Evolutionary conservation across 148 eudicot genomes (phyloP), one percentile per base, ranked within the genome.

Genomic region (Spergularia marina): DNA sequence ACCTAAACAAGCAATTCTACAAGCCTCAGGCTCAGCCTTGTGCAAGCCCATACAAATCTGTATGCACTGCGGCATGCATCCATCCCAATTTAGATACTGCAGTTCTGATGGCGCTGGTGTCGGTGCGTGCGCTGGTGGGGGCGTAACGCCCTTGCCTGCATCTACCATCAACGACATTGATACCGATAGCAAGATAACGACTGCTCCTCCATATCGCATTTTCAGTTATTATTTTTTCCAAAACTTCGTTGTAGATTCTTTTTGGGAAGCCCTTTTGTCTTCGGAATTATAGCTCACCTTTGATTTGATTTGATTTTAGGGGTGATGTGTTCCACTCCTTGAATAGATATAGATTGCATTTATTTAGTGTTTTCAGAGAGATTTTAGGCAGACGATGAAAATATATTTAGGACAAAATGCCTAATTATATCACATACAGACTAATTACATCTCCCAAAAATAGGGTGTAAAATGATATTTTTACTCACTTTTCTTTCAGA

Each of bases 11-110:
- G 74, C 74, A 18, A 20, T 14, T 0, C 49, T 57, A 9, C 79
- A 77, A 52, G 57, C 52, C 13, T 13, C 39, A 0, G 1, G 17
- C 11, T 68, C 20, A 10, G 79, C 79, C n/a, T 72, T 41, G 25
- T 60, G 34, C 17, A 77, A 70, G 2, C 57, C 65, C 74, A 77
- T 70, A 30, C 79, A 77, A 1, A 77, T 70, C n/a, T 56, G 51
- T 3, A 77, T 60, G 49, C 79, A 77, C 61, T 77, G 79, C 30
- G 79, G 79, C 74, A 70, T 77, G 39, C 79, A 77, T 20, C 79
- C 74, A n/a, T 51, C 64, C 79, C 79, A 77, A 70, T 77, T 54
- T 61, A 77, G 6, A 44, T 44, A 59, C 61, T 34, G 30, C 10
- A 3, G 60, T 13, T n/a, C 34, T 8, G 74, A 13, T 9, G 68